These are phyloP conservation scores for Chara braunii DNA, from an alignment of 139 green algal species.

Conservation along the genomic window DNA sequence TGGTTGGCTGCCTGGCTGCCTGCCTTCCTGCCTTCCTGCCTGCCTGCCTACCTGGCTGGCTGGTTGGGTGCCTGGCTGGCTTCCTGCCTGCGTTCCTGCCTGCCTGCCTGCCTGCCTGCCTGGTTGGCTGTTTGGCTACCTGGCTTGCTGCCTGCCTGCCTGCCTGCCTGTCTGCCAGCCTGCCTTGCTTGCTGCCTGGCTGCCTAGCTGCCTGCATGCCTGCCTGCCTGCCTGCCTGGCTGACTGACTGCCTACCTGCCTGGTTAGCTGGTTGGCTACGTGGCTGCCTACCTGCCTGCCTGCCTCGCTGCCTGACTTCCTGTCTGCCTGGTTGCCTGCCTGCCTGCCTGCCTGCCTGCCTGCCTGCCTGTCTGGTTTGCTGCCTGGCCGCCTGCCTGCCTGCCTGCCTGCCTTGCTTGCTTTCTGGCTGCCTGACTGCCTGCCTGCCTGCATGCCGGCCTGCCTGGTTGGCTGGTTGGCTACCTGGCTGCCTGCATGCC, in stretches of 20 bases:
- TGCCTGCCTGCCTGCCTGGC: conserved; percentile 17
- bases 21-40: conserved; percentile 14
- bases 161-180: conserved; percentile 20
- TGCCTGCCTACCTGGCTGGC: no score
- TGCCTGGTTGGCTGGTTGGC: conserved; percentile 17
- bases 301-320: conserved; percentile 13
- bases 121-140: conserved; percentile 6
- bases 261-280: conserved; percentile 5
- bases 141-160: conserved; percentile 24
- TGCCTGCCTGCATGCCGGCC: conserved; percentile 19
- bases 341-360: conserved; percentile 16
- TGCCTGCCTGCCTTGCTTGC: conserved; percentile 15
- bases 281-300: conserved; percentile 14
- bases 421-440: conserved; percentile 8
- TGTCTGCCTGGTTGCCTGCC: conserved; percentile 16
- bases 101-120: conserved; percentile 29
- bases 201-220: conserved; percentile 15
- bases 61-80: no score
- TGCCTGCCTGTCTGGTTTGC: conserved; percentile 21
- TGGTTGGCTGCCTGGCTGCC: no score
- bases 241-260: conserved; percentile 16
- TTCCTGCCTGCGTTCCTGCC: conserved; percentile 14
- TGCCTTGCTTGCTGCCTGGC: conserved; percentile 15
- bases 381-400: conserved; percentile 15
- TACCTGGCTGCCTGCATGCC: conserved; percentile 17